phyloP scores from a whole-genome alignment of 2,329 filamentous ascomycete species.

The Neofusicoccum ribis region DNA sequence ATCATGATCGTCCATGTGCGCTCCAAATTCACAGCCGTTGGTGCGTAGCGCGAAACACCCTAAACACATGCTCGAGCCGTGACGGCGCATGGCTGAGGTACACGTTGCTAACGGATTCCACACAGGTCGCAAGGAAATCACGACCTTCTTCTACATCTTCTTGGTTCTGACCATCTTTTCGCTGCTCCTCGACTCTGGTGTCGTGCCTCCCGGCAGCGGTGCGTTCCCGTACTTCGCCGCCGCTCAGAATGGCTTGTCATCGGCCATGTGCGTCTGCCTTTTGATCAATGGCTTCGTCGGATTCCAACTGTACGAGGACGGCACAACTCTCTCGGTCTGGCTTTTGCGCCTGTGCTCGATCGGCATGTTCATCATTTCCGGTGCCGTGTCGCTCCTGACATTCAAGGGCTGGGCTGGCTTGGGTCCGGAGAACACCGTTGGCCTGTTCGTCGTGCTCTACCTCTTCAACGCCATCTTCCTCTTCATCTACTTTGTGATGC shows the following conservation, averaged over 20 bases:
- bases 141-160: conserved; percentile 96
- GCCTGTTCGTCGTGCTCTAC: conserved; percentile 89
- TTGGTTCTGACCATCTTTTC: conserved; percentile 86
- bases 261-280: conserved; percentile 82
- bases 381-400: conserved; percentile 83
- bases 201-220: conserved; percentile 77
- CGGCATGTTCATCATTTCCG: conserved; percentile 81
- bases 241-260: conserved; percentile 79
- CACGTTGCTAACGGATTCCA: conserved; percentile 28
- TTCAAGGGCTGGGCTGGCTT: conserved; percentile 91
- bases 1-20: conserved; percentile 97
- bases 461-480: conserved; percentile 86
- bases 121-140: conserved; percentile 67
- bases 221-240: conserved; percentile 91
- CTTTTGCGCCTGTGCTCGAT: conserved; percentile 77
- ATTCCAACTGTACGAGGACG: conserved; percentile 97
- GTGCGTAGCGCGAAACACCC: conserved; percentile 52
- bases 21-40: conserved; percentile 97
- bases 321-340: conserved; percentile 91
- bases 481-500: conserved; percentile 81
- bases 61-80: background rate
- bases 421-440: conserved; percentile 79
- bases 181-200: conserved; percentile 87
- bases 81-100: background rate
- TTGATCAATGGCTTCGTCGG: conserved; percentile 98